Conservation (phyloP, 176 grass and related monocot species). For the Carex scoparia region DNA sequence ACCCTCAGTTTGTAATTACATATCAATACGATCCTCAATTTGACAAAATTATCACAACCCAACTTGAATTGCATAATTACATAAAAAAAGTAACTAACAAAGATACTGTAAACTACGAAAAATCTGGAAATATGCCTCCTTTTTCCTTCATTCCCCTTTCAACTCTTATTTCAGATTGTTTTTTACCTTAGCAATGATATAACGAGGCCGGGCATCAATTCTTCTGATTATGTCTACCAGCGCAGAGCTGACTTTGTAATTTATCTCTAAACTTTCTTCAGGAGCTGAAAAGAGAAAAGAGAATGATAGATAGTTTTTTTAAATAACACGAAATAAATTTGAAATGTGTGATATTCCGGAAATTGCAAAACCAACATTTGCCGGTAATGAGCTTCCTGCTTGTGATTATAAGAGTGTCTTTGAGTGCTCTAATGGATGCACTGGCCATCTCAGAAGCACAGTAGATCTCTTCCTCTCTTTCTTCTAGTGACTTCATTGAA, state of each 20-base stretch:
- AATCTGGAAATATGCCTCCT: neutral
- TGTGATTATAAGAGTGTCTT: slow-evolving; percentile 85
- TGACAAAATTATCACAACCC: neutral
- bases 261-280: slow-evolving; percentile 96
- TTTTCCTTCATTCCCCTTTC: neutral
- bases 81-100: neutral
- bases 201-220: slow-evolving; percentile 56
- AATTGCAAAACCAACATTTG: slow-evolving; percentile 49
- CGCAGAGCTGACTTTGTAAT: slow-evolving; percentile 87
- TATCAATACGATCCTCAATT: neutral
- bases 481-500: slow-evolving; percentile 63
- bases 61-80: neutral
- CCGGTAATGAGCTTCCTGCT: slow-evolving; percentile 82
- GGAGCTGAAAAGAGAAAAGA: slow-evolving; percentile 42
- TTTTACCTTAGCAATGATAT: slow-evolving; percentile 93
- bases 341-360: neutral
- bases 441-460: slow-evolving; percentile 59
- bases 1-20: neutral
- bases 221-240: slow-evolving; percentile 80
- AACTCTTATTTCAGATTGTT: slow-evolving; percentile 4
- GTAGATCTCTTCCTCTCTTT: slow-evolving; percentile 76
- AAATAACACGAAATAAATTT: neutral
- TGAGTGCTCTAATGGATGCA: slow-evolving; percentile 63
- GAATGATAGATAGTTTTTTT: neutral
- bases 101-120: neutral